Conservation (phyloP, 2,329 filamentous ascomycete genomes). For the Mycosphaerella sp. region DNA sequence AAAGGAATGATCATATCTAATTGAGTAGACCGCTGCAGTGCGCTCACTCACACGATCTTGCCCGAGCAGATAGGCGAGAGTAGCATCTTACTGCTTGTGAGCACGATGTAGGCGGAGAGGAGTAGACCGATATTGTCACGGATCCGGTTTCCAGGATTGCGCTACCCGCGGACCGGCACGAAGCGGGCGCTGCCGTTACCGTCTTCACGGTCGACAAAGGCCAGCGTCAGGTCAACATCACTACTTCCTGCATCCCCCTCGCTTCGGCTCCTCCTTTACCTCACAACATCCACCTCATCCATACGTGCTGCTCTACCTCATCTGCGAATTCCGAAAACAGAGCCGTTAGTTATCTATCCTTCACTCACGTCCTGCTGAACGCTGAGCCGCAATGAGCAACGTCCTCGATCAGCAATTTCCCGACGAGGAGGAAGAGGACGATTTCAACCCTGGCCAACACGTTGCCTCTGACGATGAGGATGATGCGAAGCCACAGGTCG, state of each 20-base stretch:
- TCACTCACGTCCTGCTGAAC: neutral
- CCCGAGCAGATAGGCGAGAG: neutral
- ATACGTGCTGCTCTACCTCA: no score
- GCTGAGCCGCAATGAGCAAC: conserved; percentile 31
- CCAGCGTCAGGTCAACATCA: neutral
- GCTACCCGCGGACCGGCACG: no score
- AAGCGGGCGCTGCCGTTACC: no score
- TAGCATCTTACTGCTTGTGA: no score
- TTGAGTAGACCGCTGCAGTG: no score
- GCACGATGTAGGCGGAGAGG: neutral
- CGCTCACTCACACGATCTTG: neutral
- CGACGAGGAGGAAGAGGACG: conserved; percentile 68
- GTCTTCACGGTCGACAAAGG: neutral
- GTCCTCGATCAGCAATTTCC: conserved; percentile 48
- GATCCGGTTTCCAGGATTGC: neutral
- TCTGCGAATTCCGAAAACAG: no score
- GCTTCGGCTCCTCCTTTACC: neutral
- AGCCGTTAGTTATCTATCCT: neutral
- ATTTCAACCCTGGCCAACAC: conserved; percentile 79
- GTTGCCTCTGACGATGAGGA: conserved; percentile 67
- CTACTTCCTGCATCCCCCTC: neutral
- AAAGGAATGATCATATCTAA: no score
- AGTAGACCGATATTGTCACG: neutral
- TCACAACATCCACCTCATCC: neutral
- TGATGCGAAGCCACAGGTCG: conserved; percentile 31